Evolutionary conservation across 1,284 basidiomycete genomes (phyloP).

Genomic region (Pterulicium gracile): DNA sequence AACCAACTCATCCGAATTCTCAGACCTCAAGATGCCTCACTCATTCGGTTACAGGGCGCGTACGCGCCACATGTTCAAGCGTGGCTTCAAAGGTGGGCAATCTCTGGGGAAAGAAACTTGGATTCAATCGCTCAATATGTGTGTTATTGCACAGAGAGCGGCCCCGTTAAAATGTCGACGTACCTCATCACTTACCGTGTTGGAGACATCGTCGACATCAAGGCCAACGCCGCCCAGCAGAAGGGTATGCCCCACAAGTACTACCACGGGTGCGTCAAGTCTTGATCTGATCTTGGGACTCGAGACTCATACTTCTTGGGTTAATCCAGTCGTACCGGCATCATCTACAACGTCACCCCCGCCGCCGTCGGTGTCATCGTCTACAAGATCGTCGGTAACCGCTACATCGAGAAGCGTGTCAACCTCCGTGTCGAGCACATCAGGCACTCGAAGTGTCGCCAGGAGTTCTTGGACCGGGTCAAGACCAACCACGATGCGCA

Average conservation of each 20-base stretch:
- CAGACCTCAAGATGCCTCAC: slow-evolving; percentile 86
- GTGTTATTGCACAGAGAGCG: slow-evolving; percentile 57
- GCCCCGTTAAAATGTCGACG: slow-evolving; percentile 85
- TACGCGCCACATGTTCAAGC: slow-evolving; percentile 99
- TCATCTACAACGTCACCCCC: slow-evolving; percentile 97
- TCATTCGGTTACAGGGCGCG: slow-evolving; percentile 99
- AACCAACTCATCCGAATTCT: background rate
- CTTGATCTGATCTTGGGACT: slow-evolving; percentile 1
- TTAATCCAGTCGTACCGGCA: slow-evolving; percentile 84
- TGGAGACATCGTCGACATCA: slow-evolving; percentile 99
- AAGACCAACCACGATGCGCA: slow-evolving; percentile 87
- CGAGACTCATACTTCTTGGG: slow-evolving; percentile 3
- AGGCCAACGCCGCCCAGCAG: slow-evolving; percentile 97
- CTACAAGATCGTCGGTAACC: slow-evolving; percentile 98
- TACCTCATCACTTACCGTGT: slow-evolving; percentile 90
- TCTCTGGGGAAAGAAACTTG: slow-evolving; percentile 1
- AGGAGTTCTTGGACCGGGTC: slow-evolving; percentile 97
- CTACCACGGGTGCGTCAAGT: slow-evolving; percentile 67
- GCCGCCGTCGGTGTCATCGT: slow-evolving; percentile 94
- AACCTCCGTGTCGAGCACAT: slow-evolving; percentile 99
- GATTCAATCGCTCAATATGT: slow-evolving; percentile 11
- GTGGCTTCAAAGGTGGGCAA: slow-evolving; percentile 83
- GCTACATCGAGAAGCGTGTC: slow-evolving; percentile 99
- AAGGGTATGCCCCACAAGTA: slow-evolving; percentile 99
- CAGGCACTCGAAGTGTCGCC: slow-evolving; percentile 95